Evolutionary conservation across 768 basidiomycete species (phyloP).

Genomic region (Trametes cinnabarina): DNA sequence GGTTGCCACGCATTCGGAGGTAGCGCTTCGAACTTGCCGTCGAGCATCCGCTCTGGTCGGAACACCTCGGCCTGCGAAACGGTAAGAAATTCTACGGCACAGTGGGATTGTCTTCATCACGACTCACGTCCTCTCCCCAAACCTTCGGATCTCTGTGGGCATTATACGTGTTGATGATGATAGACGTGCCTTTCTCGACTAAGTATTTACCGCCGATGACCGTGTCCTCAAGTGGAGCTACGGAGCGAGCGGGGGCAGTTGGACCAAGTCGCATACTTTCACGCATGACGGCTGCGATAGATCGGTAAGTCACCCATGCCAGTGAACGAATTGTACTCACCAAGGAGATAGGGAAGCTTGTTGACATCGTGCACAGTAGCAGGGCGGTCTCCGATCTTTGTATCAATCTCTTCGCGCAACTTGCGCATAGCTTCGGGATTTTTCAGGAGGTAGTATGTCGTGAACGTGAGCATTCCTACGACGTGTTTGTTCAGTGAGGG

Average conservation of each 20-base stretch:
- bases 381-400: constrained; percentile 38
- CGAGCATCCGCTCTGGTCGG: constrained; percentile 48
- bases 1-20: constrained; percentile 47
- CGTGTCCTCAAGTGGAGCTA: constrained; percentile 36
- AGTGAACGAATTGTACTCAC: constrained; percentile 19
- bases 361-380: constrained; percentile 39
- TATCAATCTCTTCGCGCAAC: constrained; percentile 48
- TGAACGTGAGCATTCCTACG: constrained; percentile 39
- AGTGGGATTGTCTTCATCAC: no score
- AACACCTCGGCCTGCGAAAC: constrained; percentile 34
- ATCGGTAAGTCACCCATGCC: neutral
- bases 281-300: constrained; percentile 36
- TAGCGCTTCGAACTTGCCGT: constrained; percentile 46
- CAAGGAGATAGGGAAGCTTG: constrained; percentile 43
- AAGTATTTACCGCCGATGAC: constrained; percentile 41
- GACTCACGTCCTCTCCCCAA: constrained; percentile 47
- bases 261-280: constrained; percentile 38
- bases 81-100: neutral
- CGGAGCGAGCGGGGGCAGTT: constrained; percentile 37
- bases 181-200: constrained; percentile 31
- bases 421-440: constrained; percentile 43
- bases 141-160: constrained; percentile 41
- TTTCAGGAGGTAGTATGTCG: constrained; percentile 44
- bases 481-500: neutral
- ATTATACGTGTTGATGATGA: constrained; percentile 30